Evolutionary conservation across 2,329 filamentous ascomycete genomes (phyloP), one percentile per base, ranked within the genome.

Genomic region (Moelleriella libera): DNA sequence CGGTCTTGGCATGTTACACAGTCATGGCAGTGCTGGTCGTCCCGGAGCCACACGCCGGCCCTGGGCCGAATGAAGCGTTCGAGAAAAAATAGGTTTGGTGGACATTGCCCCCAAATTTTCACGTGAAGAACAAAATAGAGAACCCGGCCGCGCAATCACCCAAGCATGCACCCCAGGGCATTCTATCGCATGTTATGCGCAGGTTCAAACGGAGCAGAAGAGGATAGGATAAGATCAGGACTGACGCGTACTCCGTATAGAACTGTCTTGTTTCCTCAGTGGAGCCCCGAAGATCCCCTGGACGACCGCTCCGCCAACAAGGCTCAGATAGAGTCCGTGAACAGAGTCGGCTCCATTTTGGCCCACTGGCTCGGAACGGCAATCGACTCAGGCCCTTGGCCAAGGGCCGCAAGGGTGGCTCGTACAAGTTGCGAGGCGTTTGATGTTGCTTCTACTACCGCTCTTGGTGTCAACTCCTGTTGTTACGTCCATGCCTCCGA

Each of bases 331-430:
- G 12, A 12, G 39, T 46, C 39, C 37, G 45, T 41, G 14, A 11
- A 29, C 37, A 41, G 31, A 10, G 44, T 41, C 14, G 32, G n/a
- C 44, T 32, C 29, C 32, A 21, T 28, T 39, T 12, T 30, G 39
- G 39, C 39, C 39, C 39, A 37, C 40, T n/a, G 11, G 40, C 37
- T 11, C 45, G 45, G 39, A 46, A 42, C 45, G 41, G 46, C 41
- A 39, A 37, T 43, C 41, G 30, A 37, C 41, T 43, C 41, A 39
- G 42, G 46, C 12, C 12, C 46, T 34, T 41, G 41, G 11, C 14
- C 41, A 12, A 12, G 12, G 32, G 8, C 32, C 32, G 32, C 32
- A 37, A 37, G 32, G 32, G 32, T 37, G 32, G 12, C 12, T 37
- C 12, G 12, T 37, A 12, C 32, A 9, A 12, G 12, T 9, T 37